Percentiles rank a stretch among this genome's conserved stretches.
These are phyloP conservation scores for Fimicolochytrium jonesii DNA, from an alignment of 192 early-diverging fungal species.

Conservation along the genomic window DNA sequence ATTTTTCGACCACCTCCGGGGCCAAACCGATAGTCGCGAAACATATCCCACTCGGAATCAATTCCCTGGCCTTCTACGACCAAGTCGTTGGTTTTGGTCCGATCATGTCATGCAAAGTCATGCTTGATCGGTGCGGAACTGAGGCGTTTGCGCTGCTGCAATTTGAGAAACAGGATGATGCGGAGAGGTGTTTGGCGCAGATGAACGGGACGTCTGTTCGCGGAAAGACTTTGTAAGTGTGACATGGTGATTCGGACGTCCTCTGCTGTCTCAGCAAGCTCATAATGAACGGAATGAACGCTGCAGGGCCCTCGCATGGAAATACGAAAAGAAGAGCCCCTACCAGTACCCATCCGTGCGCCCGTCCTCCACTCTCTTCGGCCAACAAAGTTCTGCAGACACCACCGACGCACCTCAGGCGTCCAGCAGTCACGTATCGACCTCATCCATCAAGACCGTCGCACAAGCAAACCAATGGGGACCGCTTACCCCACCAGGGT, in stretches of 20 bases:
- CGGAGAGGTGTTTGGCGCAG: constrained; percentile 39
- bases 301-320: constrained; percentile 38
- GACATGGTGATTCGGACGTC: no score
- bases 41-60: constrained; percentile 42
- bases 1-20: constrained; percentile 49
- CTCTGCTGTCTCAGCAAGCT: no score
- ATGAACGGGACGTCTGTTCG: constrained; percentile 38
- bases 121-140: constrained; percentile 44
- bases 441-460: neutral
- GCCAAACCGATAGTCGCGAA: constrained; percentile 46
- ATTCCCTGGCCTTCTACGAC: constrained; percentile 42
- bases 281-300: no score
- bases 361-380: constrained; percentile 5
- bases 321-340: constrained; percentile 45
- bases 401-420: no score
- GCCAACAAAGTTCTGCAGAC: no score
- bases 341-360: constrained; percentile 44
- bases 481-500: constrained; percentile 11
- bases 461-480: constrained; percentile 3
- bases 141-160: constrained; percentile 46
- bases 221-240: constrained; percentile 38
- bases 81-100: constrained; percentile 35
- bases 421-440: no score
- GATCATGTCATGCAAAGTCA: constrained; percentile 52
- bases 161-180: constrained; percentile 48